phyloP scores from a whole-genome alignment of 306 rosid genomes.

The Styphnolobium japonicum region DNA sequence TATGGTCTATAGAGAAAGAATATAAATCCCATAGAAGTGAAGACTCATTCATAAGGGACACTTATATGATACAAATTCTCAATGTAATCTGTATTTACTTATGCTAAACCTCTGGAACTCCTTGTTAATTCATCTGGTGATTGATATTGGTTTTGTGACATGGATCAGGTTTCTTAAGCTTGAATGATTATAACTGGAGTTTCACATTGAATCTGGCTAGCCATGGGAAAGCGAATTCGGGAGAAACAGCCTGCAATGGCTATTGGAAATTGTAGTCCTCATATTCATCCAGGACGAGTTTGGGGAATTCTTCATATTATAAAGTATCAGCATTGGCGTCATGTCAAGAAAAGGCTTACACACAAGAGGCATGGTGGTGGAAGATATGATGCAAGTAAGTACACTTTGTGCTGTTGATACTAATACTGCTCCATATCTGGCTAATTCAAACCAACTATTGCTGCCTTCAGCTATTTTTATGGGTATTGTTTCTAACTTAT shows the following conservation, averaged over 20 bases:
- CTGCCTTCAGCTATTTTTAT: background rate
- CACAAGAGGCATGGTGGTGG: constrained; percentile 25
- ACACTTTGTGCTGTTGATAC: background rate
- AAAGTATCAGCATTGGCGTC: constrained; percentile 66
- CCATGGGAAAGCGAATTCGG: constrained; percentile 43
- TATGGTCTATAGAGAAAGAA: background rate
- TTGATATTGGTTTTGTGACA: constrained; percentile 17
- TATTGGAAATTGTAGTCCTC: constrained; percentile 11
- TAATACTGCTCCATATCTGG: background rate
- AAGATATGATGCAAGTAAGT: constrained; percentile 30
- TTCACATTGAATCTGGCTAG: constrained; percentile 10
- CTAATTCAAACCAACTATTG: background rate
- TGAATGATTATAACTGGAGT: constrained; percentile 18
- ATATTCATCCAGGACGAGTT: constrained; percentile 41
- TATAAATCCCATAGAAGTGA: background rate
- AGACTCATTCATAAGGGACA: background rate
- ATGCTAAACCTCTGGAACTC: background rate
- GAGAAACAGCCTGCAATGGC: constrained; percentile 15
- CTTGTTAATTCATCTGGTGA: background rate
- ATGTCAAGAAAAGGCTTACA: constrained; percentile 48
- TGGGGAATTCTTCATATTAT: constrained; percentile 61
- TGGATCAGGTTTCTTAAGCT: constrained; percentile 21
- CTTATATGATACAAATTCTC: background rate
- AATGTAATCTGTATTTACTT: background rate
- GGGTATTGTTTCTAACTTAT: background rate